Evolutionary conservation across 2,329 filamentous ascomycete species (phyloP).

Genomic region (Neurospora sp.): DNA sequence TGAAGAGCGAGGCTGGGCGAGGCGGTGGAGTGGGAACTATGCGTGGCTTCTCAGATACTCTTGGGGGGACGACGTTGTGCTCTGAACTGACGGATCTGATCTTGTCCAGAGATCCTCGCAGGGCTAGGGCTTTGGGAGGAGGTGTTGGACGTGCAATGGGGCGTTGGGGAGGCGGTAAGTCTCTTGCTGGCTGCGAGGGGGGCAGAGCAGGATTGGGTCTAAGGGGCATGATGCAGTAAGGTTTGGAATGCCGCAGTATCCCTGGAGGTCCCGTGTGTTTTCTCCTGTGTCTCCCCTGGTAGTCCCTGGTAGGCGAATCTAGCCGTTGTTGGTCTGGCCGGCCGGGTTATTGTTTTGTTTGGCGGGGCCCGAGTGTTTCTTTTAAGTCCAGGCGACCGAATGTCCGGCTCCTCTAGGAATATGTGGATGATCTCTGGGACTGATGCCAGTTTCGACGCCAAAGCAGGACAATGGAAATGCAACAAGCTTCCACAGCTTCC

Average conservation of each 20-base stretch:
- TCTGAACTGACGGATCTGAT: constrained; percentile 5
- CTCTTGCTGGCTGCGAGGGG: constrained; percentile 15
- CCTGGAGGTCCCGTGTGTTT: constrained; percentile 8
- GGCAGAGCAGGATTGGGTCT: constrained; percentile 19
- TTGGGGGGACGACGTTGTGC: constrained; percentile 12
- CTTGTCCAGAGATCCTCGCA: constrained; percentile 12
- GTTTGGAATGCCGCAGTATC: constrained; percentile 22
- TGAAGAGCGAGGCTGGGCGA: constrained; percentile 4
- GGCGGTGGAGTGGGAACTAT: constrained; percentile 6
- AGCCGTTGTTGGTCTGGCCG: background rate
- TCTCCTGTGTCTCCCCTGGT: background rate
- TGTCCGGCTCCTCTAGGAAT: background rate
- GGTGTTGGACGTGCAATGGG: background rate
- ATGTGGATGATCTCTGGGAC: background rate
- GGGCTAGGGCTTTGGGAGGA: constrained; percentile 10
- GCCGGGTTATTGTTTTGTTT: constrained; percentile 7
- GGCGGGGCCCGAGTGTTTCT: constrained; percentile 2
- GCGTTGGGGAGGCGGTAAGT: constrained; percentile 12
- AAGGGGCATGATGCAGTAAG: constrained; percentile 28
- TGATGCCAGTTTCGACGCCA: background rate
- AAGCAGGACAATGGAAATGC: background rate
- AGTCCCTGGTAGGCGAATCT: background rate
- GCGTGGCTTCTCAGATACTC: constrained; percentile 12
- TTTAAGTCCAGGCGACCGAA: background rate
- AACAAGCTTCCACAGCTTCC: background rate